Conservation (phyloP, 2,329 filamentous ascomycete genomes). For the Biscogniauxia marginata region DNA sequence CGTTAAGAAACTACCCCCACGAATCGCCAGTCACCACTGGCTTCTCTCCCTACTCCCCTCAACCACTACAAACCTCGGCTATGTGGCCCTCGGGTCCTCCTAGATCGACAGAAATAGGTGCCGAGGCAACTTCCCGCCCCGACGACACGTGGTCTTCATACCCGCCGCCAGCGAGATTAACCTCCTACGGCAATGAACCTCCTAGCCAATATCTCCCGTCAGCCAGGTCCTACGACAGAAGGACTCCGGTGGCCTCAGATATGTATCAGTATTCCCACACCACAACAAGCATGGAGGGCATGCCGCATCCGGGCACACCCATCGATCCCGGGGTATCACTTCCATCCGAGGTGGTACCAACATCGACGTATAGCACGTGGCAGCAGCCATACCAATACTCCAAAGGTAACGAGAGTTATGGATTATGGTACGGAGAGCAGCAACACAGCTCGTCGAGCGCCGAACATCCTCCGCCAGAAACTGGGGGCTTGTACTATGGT, state of each 20-base stretch:
- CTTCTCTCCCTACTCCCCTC: slow-evolving; percentile 49
- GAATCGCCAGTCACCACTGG: slow-evolving; percentile 51
- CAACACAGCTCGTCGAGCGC: slow-evolving; percentile 12
- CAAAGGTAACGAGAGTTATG: slow-evolving; percentile 34
- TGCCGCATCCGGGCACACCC: slow-evolving; percentile 29
- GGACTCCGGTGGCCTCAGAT: slow-evolving; percentile 40
- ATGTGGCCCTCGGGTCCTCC: slow-evolving; percentile 38
- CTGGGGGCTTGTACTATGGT: slow-evolving; percentile 34
- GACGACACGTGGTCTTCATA: slow-evolving; percentile 47
- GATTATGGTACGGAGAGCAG: slow-evolving; percentile 35
- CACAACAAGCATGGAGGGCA: slow-evolving; percentile 25
- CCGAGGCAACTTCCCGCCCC: slow-evolving; percentile 38
- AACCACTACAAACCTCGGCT: slow-evolving; percentile 37
- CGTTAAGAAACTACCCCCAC: slow-evolving; percentile 50
- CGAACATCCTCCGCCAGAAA: slow-evolving; percentile 16
- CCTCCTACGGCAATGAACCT: slow-evolving; percentile 49
- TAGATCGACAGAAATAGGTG: slow-evolving; percentile 22
- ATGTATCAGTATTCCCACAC: slow-evolving; percentile 41
- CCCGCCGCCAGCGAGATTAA: slow-evolving; percentile 42
- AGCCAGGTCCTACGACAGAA: slow-evolving; percentile 43
- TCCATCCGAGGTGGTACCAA: slow-evolving; percentile 36
- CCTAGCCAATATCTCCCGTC: slow-evolving; percentile 40
- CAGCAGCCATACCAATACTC: slow-evolving; percentile 44
- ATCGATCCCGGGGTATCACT: slow-evolving; percentile 35
- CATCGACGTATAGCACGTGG: slow-evolving; percentile 43